phyloP scores from a whole-genome alignment of 768 basidiomycete genomes.

The Russula lepida region DNA sequence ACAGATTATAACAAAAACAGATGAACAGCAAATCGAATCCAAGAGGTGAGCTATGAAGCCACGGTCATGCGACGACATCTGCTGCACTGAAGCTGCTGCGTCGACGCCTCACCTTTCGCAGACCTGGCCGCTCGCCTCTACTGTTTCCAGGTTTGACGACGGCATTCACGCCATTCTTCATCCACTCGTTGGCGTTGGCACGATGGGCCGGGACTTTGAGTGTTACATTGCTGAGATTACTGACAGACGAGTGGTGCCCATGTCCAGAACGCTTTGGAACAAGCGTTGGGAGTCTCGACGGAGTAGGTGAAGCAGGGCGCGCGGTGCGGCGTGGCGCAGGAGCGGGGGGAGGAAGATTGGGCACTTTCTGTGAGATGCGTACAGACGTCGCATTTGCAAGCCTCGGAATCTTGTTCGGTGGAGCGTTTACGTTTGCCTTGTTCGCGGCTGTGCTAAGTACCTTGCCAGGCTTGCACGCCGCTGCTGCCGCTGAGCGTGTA shows the following conservation, averaged over 20 bases:
- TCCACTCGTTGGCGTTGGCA: constrained; percentile 45
- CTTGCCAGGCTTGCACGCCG: constrained; percentile 23
- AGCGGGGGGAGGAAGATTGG: constrained; percentile 27
- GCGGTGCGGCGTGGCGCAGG: constrained; percentile 31
- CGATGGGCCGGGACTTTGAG: constrained; percentile 31
- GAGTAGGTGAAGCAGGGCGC: constrained; percentile 57
- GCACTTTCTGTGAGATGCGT: constrained; percentile 31
- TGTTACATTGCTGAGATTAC: constrained; percentile 42
- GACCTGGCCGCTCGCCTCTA: constrained; percentile 65
- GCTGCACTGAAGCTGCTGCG: constrained; percentile 85
- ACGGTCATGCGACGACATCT: constrained; percentile 64
- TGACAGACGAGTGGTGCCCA: constrained; percentile 33
- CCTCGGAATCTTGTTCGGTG: constrained; percentile 35
- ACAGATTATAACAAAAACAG: constrained; percentile 8
- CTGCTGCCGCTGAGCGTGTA: constrained; percentile 54
- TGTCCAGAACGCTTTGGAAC: constrained; percentile 39
- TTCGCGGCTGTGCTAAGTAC: constrained; percentile 20
- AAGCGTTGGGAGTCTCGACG: constrained; percentile 72
- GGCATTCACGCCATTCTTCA: constrained; percentile 58
- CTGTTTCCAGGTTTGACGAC: constrained; percentile 59
- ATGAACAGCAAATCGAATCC: constrained; percentile 3
- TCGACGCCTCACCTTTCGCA: constrained; percentile 64
- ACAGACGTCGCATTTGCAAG: constrained; percentile 38
- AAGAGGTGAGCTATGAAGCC: constrained; percentile 1
- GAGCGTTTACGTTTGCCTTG: constrained; percentile 27